phyloP scores from a whole-genome alignment of 2,329 filamentous ascomycete species.

The Hortaea sp. region DNA sequence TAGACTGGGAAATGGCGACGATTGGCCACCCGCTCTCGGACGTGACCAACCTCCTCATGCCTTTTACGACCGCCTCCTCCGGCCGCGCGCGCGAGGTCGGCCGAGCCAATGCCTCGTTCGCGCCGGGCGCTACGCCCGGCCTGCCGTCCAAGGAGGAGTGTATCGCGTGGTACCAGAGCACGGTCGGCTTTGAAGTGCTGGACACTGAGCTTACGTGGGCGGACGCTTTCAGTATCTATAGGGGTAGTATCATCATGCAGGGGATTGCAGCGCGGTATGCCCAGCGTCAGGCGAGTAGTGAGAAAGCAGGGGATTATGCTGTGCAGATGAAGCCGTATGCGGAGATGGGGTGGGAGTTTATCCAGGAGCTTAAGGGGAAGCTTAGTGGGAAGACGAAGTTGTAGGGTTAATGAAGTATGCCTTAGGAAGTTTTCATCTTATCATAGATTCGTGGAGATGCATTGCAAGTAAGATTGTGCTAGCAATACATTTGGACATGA shows the following conservation, averaged over 20 bases:
- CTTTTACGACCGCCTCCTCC: constrained; percentile 33
- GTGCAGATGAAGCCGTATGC: constrained; percentile 61
- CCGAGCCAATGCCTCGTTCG: constrained; percentile 44
- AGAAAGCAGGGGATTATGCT: constrained; percentile 64
- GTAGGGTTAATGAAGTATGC: too few species aligned
- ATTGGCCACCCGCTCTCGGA: constrained; percentile 94
- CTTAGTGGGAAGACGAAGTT: constrained; percentile 22
- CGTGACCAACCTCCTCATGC: constrained; percentile 62
- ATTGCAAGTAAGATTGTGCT: too few species aligned
- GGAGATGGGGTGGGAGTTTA: constrained; percentile 66
- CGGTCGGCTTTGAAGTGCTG: constrained; percentile 60
- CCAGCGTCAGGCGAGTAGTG: constrained; percentile 78
- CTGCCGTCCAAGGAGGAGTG: constrained; percentile 51
- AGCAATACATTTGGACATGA: too few species aligned
- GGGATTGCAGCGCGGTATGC: constrained; percentile 88
- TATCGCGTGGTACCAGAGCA: constrained; percentile 55
- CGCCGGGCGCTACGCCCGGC: constrained; percentile 54
- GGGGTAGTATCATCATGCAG: constrained; percentile 59
- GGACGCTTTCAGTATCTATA: constrained; percentile 52
- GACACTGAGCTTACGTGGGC: constrained; percentile 52
- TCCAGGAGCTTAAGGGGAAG: constrained; percentile 37
- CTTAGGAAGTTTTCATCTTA: too few species aligned
- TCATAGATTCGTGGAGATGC: too few species aligned
- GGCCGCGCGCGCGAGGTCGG: constrained; percentile 29
- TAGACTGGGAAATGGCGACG: constrained; percentile 99